Percentiles rank a stretch among this genome's conserved stretches.
phyloP scores from a whole-genome alignment of 129 eudicot species.

The carrot (Daucus carota) region DNA sequence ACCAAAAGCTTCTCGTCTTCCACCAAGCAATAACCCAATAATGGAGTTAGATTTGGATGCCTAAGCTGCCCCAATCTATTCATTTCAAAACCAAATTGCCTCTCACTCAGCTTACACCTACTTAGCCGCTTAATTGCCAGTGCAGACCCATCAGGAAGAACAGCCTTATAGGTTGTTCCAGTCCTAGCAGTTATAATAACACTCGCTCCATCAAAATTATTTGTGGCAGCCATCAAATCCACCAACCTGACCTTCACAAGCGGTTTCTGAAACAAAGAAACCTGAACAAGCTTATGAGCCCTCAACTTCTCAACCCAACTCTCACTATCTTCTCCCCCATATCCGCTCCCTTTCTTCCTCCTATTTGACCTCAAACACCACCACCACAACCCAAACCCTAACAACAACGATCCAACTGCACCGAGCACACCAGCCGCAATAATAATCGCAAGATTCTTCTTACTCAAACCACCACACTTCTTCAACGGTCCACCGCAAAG shows the following conservation, averaged over 20 bases:
- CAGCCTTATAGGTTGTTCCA: slow-evolving; percentile 62
- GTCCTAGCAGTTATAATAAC: slow-evolving; percentile 41
- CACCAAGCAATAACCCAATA: slow-evolving; percentile 64
- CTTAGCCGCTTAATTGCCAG: slow-evolving; percentile 62
- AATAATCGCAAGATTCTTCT: slow-evolving; percentile 48
- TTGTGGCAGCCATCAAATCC: slow-evolving; percentile 65
- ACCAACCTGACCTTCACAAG: slow-evolving; percentile 68
- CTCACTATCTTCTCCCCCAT: slow-evolving; percentile 43
- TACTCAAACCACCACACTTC: slow-evolving; percentile 68
- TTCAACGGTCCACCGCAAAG: slow-evolving; percentile 56
- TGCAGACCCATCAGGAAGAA: slow-evolving; percentile 69
- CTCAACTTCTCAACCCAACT: slow-evolving; percentile 58
- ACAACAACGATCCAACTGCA: slow-evolving; percentile 55
- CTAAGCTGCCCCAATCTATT: slow-evolving; percentile 62
- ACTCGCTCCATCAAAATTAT: slow-evolving; percentile 37
- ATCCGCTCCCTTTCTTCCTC: slow-evolving; percentile 39
- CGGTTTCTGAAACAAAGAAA: slow-evolving; percentile 68
- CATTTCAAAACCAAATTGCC: slow-evolving; percentile 50
- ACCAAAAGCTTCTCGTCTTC: slow-evolving; percentile 81
- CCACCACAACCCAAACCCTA: slow-evolving; percentile 80
- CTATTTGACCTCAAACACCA: slow-evolving; percentile 41
- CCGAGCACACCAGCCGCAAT: slow-evolving; percentile 74
- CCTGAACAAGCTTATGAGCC: slow-evolving; percentile 59
- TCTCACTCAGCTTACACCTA: slow-evolving; percentile 45
- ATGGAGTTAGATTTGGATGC: slow-evolving; percentile 71